A percentile compares a stretch with the other conserved stretches of the same genome.
phyloP scores from a whole-genome alignment of 768 basidiomycete genomes.

The Suillus lakei region DNA sequence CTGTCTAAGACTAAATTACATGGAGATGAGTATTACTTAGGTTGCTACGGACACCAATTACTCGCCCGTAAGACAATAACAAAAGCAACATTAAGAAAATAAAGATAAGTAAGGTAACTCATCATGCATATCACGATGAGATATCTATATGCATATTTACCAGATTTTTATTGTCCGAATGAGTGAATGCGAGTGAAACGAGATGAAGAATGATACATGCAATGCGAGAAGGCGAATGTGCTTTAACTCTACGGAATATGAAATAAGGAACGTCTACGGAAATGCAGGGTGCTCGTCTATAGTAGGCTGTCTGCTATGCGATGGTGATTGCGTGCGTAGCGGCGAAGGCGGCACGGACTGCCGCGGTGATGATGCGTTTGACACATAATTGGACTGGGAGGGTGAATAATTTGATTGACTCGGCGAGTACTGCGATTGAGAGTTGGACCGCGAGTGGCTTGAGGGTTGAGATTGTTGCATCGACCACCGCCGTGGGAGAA shows the following conservation, averaged over 20 bases:
- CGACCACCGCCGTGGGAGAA: slow-evolving; percentile 38
- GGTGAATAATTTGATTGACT: slow-evolving; percentile 14
- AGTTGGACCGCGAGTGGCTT: slow-evolving; percentile 34
- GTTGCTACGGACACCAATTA: neutral
- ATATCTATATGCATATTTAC: slow-evolving; percentile 12
- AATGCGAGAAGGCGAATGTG: slow-evolving; percentile 2
- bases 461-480: slow-evolving; percentile 31
- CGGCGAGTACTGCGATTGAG: slow-evolving; percentile 37
- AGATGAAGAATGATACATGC: slow-evolving; percentile 5
- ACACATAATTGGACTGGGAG: slow-evolving; percentile 7
- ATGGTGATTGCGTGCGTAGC: slow-evolving; percentile 27
- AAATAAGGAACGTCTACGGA: slow-evolving; percentile 7
- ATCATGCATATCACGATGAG: slow-evolving; percentile 7
- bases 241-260: neutral
- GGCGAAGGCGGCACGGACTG: slow-evolving; percentile 38
- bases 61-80: neutral
- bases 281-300: slow-evolving; percentile 32
- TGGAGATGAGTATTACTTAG: neutral
- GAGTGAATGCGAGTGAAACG: slow-evolving; percentile 6
- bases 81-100: slow-evolving; percentile 13
- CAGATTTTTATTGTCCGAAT: slow-evolving; percentile 12
- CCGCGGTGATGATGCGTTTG: slow-evolving; percentile 34
- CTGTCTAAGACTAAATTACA: slow-evolving; percentile 9
- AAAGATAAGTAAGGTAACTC: slow-evolving; percentile 11
- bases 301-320: slow-evolving; percentile 37